These are phyloP conservation scores for Triticum aestivum DNA, from an alignment of 176 grass and related monocot species.

Conservation along the genomic window IWGSC_CS_RefSeq_v2.1 NC_057795.1:466159181-466159680, in stretches of 20 bases:
- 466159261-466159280: slow-evolving; percentile 12
- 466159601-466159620: not conserved
- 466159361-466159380: not conserved
- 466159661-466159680: not conserved
- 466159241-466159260: slow-evolving; percentile 23
- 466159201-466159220: slow-evolving; percentile 22
- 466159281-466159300: not conserved
- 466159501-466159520: slow-evolving; percentile 27
- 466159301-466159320: slow-evolving; percentile 6
- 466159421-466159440: not conserved
- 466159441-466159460: not conserved
- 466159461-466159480: not conserved
- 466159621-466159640: not conserved
- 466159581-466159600: not conserved
- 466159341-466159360: not conserved
- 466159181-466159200: not conserved
- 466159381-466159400: not conserved
- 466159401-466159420: not conserved
- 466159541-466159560: not conserved
- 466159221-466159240: slow-evolving; percentile 36
- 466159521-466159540: slow-evolving; percentile 25
- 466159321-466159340: slow-evolving; percentile 36
- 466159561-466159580: not conserved
- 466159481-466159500: not conserved
- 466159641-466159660: not conserved